Evolutionary conservation across 805 yeast species (phyloP), one percentile per base, ranked within the genome.

Genomic region (Candida coleopterorum): DNA sequence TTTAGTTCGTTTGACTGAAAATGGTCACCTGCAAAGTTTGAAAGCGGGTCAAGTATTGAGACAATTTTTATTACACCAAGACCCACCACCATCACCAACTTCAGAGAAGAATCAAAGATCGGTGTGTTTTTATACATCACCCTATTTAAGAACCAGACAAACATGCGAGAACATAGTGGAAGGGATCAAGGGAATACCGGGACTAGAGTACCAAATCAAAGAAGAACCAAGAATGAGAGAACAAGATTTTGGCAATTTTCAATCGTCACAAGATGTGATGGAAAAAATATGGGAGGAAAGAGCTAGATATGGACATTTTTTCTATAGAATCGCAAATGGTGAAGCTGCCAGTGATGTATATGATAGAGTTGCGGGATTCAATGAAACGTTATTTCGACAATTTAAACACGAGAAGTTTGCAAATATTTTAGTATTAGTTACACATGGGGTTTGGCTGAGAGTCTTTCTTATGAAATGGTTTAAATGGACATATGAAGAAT

Each of bases 301-400:
- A 32, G 89, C 95, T 0, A 76, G 78, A 43, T 89, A 89, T 60
- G 97, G 97, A 0, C 72, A 66, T 45, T 68, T 66, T 52, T 89
- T 89, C 58, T 89, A 84, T 56, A 62, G 97, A 38, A 89, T 89
- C 21, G 96, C 96, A 4, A 79, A 84, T 50, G 97, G 97, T 9
- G 97, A 89, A 58, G 81, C 93, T 49, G 97, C 96, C 0, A 97
- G 97, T 0, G 97, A 89, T 58, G 96, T 89, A 8, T 89, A 79
- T 58, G 96, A 89, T 58, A 68, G 97, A 32, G 82, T 89, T 43
- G 85, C 96, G 2, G 84, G 93, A 11, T 89, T 89, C 57, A 87
- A 87, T 55, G 96, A 87, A 57, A 78, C 95, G 0, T 58, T 89
- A 26, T 86, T 81, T 53, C 69, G 97, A 32, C 93, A 85, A 55